A percentile compares a stretch with the other conserved stretches of the same genome.
Evolutionary conservation across 768 basidiomycete species (phyloP).

Genomic region (Boletus rubropictus): DNA sequence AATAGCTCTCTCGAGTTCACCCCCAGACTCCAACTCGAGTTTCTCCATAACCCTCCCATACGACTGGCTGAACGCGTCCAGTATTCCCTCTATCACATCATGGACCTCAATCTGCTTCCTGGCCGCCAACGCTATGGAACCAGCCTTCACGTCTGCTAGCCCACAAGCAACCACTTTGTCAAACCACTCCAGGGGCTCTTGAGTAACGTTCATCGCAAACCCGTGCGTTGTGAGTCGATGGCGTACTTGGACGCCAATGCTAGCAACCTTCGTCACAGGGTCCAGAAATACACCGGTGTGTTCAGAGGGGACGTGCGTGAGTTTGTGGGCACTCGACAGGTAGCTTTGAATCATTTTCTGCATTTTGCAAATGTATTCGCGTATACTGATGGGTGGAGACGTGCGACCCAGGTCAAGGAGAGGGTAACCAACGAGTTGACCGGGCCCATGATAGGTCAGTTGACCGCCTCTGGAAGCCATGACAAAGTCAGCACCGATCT

Average conservation of each 20-base stretch:
- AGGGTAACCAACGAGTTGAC: conserved; percentile 94
- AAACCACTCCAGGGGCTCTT: conserved; percentile 82
- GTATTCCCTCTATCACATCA: conserved; percentile 48
- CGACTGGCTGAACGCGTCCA: conserved; percentile 41
- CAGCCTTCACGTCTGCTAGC: conserved; percentile 73
- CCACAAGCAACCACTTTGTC: conserved; percentile 88
- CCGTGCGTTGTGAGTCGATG: conserved; percentile 94
- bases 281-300: conserved; percentile 90
- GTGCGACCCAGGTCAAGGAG: conserved; percentile 83
- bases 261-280: conserved; percentile 78
- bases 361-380: conserved; percentile 81
- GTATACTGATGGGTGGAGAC: conserved; percentile 62
- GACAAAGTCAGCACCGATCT: conserved; percentile 84
- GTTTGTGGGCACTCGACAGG: conserved; percentile 53
- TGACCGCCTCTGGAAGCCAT: conserved; percentile 83
- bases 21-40: conserved; percentile 39
- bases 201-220: conserved; percentile 86
- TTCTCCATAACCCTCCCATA: conserved; percentile 46
- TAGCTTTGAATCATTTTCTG: conserved; percentile 66
- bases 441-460: conserved; percentile 95
- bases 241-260: conserved; percentile 94
- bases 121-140: conserved; percentile 51
- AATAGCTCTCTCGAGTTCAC: conserved; percentile 46
- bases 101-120: conserved; percentile 37
- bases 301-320: conserved; percentile 54